These are phyloP conservation scores for Colletotrichum sp. DNA, from an alignment of 2,329 filamentous ascomycete genomes.

Conservation along the genomic window DNA sequence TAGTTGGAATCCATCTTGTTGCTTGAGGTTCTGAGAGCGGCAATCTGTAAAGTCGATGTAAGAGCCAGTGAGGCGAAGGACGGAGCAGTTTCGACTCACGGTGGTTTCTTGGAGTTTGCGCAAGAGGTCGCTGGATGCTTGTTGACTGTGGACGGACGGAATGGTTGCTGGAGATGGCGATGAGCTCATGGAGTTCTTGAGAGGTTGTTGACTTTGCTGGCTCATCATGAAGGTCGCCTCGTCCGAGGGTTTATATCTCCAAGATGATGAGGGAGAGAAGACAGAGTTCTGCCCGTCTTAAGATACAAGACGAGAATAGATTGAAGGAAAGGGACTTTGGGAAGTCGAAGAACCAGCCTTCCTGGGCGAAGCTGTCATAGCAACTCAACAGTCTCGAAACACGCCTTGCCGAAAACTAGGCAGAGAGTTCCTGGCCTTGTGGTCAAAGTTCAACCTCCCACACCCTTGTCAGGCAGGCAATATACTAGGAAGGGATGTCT, in stretches of 20 bases:
- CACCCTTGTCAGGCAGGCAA: slow-evolving; percentile 10
- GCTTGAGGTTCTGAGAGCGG: slow-evolving; percentile 1
- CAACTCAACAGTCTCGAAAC: not conserved
- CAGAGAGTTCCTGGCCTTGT: slow-evolving; percentile 10
- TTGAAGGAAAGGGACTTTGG: slow-evolving; percentile 14
- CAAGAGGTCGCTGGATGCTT: slow-evolving; percentile 4
- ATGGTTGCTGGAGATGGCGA: not conserved
- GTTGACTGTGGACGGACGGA: not conserved
- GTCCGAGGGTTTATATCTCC: slow-evolving; percentile 10
- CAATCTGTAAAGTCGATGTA: not conserved
- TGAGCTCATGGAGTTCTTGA: not conserved
- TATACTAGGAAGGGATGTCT: not conserved
- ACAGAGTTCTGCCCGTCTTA: not conserved
- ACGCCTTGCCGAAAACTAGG: not conserved
- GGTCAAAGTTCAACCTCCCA: not conserved
- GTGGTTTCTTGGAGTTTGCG: slow-evolving; percentile 18
- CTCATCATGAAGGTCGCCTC: slow-evolving; percentile 11
- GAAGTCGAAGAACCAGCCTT: not conserved
- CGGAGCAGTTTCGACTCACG: not conserved
- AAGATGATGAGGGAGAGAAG: not conserved
- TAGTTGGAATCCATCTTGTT: slow-evolving; percentile 12
- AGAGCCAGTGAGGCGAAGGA: not conserved
- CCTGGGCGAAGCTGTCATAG: not conserved
- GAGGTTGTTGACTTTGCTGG: not conserved
- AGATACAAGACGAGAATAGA: not conserved